Evolutionary conservation across 2,329 filamentous ascomycete genomes (phyloP).

Genomic region (Sporothrix schenckii): DNA sequence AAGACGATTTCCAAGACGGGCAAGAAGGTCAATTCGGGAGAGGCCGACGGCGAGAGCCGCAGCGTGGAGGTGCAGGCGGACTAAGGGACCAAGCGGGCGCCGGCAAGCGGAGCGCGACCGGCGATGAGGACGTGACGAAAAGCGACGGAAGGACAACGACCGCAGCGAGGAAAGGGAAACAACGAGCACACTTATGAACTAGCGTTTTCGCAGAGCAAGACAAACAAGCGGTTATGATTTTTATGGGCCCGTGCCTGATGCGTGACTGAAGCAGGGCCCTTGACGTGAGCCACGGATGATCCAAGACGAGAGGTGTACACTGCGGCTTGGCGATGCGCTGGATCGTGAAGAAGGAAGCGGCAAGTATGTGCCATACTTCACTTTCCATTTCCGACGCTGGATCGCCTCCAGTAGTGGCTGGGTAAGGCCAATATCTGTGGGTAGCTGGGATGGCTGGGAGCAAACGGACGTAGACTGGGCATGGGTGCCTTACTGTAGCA

Average conservation of each 20-base stretch:
- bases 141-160: background rate
- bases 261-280: background rate
- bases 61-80: slow-evolving; percentile 52
- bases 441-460: no score
- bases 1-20: slow-evolving; percentile 92
- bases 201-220: slow-evolving; percentile 17
- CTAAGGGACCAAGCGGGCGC: slow-evolving; percentile 27
- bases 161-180: slow-evolving; percentile 6
- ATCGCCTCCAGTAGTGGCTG: no score
- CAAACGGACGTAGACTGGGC: no score
- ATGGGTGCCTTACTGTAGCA: no score
- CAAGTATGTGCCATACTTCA: no score
- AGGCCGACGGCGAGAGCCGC: slow-evolving; percentile 66
- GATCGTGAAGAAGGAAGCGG: no score
- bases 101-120: background rate
- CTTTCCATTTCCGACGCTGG: no score
- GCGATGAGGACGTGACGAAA: background rate
- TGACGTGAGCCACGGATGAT: background rate
- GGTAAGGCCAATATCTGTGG: no score
- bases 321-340: no score
- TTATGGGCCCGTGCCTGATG: background rate
- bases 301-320: no score
- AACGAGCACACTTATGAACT: background rate
- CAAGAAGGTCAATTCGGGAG: slow-evolving; percentile 81
- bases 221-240: background rate